A percentile compares a stretch with the other conserved stretches of the same genome.
Evolutionary conservation across 805 yeast genomes (phyloP).

Genomic region (Candida maesae): DNA sequence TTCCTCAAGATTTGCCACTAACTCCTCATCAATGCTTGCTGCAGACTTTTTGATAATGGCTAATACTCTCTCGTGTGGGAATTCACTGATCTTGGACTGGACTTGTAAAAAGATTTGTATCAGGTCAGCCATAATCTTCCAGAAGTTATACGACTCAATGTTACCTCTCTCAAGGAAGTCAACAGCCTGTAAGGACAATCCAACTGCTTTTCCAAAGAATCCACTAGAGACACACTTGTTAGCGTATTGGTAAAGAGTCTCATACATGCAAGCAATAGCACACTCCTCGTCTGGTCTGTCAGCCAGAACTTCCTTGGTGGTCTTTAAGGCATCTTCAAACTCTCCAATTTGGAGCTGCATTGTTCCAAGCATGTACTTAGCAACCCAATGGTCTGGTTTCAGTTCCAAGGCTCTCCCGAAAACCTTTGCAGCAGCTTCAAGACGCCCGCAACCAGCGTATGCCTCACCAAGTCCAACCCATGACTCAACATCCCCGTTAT

Average conservation of each 20-base stretch:
- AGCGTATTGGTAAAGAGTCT: slow-evolving; percentile 54
- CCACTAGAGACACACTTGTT: slow-evolving; percentile 52
- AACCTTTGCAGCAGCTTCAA: slow-evolving; percentile 83
- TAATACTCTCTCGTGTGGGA: slow-evolving; percentile 44
- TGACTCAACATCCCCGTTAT: slow-evolving; percentile 64
- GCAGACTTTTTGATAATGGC: slow-evolving; percentile 19
- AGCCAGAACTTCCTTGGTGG: slow-evolving; percentile 40
- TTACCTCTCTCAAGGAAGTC: slow-evolving; percentile 39
- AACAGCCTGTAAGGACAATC: slow-evolving; percentile 44
- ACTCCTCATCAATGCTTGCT: slow-evolving; percentile 30
- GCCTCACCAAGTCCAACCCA: slow-evolving; percentile 99
- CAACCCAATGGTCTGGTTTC: slow-evolving; percentile 54
- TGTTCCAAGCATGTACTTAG: slow-evolving; percentile 62
- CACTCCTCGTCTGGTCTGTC: slow-evolving; percentile 46
- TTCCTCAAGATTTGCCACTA: slow-evolving; percentile 21
- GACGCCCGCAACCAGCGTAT: slow-evolving; percentile 76
- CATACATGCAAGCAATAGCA: slow-evolving; percentile 50
- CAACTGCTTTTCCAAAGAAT: slow-evolving; percentile 61
- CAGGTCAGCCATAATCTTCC: slow-evolving; percentile 64
- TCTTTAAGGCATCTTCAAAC: slow-evolving; percentile 54
- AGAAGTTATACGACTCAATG: slow-evolving; percentile 46
- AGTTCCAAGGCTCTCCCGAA: slow-evolving; percentile 60
- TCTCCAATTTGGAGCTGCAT: slow-evolving; percentile 63
- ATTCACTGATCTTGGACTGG: slow-evolving; percentile 45
- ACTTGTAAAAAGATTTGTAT: slow-evolving; percentile 50